phyloP scores from a whole-genome alignment of 148 eudicot species.

The Polygonum aviculare region DNA sequence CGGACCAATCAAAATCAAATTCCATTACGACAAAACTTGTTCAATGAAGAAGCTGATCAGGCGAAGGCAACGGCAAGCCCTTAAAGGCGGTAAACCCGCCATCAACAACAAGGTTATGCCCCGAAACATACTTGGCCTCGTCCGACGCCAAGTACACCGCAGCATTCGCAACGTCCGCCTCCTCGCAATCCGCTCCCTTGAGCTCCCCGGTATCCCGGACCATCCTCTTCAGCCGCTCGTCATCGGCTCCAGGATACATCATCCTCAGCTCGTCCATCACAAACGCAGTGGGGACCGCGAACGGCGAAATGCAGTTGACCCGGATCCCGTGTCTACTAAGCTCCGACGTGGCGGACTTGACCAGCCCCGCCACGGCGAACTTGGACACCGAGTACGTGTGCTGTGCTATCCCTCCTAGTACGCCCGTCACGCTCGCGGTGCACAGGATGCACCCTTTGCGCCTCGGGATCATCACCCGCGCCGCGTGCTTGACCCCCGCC shows the following conservation, averaged over 20 bases:
- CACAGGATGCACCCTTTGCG: conserved; percentile 50
- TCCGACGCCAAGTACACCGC: conserved; percentile 70
- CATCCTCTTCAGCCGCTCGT: conserved; percentile 22
- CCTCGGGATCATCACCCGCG: conserved; percentile 68
- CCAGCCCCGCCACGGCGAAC: conserved; percentile 46
- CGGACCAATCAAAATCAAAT: too few species aligned
- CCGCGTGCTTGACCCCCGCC: conserved; percentile 72
- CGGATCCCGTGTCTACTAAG: conserved; percentile 65
- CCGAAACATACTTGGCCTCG: conserved; percentile 72
- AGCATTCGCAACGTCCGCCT: conserved; percentile 62
- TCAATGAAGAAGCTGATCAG: conserved; percentile 13
- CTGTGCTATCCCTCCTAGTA: conserved; percentile 68
- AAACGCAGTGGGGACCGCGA: conserved; percentile 52
- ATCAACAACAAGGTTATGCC: conserved; percentile 78
- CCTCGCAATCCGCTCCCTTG: conserved; percentile 49
- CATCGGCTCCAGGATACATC: conserved; percentile 40
- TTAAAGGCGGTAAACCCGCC: conserved; percentile 68
- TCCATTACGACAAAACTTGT: too few species aligned
- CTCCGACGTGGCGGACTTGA: conserved; percentile 51
- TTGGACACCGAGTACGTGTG: conserved; percentile 65
- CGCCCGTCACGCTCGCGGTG: conserved; percentile 65
- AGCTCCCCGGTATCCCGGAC: conserved; percentile 34
- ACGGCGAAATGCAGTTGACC: conserved; percentile 72
- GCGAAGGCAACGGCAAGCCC: conserved; percentile 32
- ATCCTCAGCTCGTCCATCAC: conserved; percentile 43